Base-by-base conservation (phyloP, 2,329 filamentous ascomycete species). In the Calonectria pseudoreteaudii region DNA sequence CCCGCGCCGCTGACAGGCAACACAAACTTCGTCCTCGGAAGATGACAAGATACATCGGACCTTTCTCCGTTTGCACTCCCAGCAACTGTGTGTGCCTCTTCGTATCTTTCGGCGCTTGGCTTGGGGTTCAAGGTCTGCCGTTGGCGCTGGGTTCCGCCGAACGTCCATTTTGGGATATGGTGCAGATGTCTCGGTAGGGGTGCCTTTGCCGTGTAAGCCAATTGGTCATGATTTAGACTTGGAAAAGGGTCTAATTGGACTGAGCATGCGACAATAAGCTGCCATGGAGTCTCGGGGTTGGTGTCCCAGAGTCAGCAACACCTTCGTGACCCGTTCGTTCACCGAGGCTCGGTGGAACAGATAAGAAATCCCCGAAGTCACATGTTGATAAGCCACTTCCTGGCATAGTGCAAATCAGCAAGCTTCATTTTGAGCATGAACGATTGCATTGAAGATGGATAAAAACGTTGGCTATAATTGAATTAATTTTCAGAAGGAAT, bases 1-100 rank as follows among this genome's bases (percentile, higher is more conserved):
- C 11, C 49, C 66, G 2, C 71, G 71, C 7, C 66, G 58, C 9
- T 20, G 38, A 52, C 71, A 73, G 11, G 56, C 66, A 18, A 28
- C 34, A 23, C 71, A 70, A 1, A 50, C n/a, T 11, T 36, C n/a
- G 20, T 52, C 67, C n/a, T 52, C 52, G 13, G 68, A 30, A 0
- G 50, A 20, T 26, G 34, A 47, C 26, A 70, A 67, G 10, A 11
- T 70, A 44, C 71, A 73, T 8, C 68, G 36, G 3, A 67, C 65
- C 52, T 73, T 73, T 41, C 71, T 58, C n/a, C 71, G 31, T 36
- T 70, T 73, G 53, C 71, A 73, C 23, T 73, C 71, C 71, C 71
- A 73, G 67, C 71, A 73, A 23, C 36, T 41, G 41, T 34, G 60
- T 9, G 71, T 70, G 10, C 71, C 71, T 16, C 66, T 73, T 31